Base-by-base conservation (phyloP, 306 rosid species). In the Spatholobus suberectus region DNA sequence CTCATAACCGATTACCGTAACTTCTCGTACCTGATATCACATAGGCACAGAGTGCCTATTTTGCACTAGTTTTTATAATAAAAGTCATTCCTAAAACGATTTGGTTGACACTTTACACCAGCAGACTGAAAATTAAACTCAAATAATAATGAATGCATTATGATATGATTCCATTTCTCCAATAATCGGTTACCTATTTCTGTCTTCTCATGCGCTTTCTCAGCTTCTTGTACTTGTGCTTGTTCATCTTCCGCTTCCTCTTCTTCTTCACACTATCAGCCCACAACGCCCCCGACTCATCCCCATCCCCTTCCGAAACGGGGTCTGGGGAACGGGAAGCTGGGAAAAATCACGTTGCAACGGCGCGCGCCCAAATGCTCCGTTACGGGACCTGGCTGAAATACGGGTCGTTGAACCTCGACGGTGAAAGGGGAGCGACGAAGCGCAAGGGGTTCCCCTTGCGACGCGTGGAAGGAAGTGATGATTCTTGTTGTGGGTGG, bases 231-330 rank as follows among this genome's bases (percentile, higher is more conserved):
- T 85, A 86, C 83, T 89, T 88, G 72, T 86, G 88, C 83, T 83
- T 88, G 81, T 89, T 89, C 89, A 84, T 87, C 85, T 89, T 87
- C 49, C 70, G 82, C 84, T 87, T 91, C 89, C 92, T 79, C 89
- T 87, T 89, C n/a, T n/a, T n/a, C n/a, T n/a, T n/a, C n/a, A n/a
- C n/a, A n/a, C n/a, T n/a, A n/a, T n/a, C n/a, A n/a, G n/a, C n/a
- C n/a, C n/a, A n/a, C n/a, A n/a, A n/a, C n/a, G n/a, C n/a, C n/a
- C n/a, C n/a, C n/a, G n/a, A n/a, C n/a, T n/a, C n/a, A n/a, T n/a
- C n/a, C n/a, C n/a, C 94, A 77, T 87, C 87, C 87, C 87, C 81
- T 44, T 44, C 11, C 34, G 5, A 23, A 41, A 69, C 24, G 54
- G 54, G 74, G 34, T 69, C 21, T 21, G 24, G 41, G 32, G 44